A percentile compares a stretch with the other conserved stretches of the same genome.
Conservation (phyloP, 257 asterid species). For the Echium plantagineum region DNA sequence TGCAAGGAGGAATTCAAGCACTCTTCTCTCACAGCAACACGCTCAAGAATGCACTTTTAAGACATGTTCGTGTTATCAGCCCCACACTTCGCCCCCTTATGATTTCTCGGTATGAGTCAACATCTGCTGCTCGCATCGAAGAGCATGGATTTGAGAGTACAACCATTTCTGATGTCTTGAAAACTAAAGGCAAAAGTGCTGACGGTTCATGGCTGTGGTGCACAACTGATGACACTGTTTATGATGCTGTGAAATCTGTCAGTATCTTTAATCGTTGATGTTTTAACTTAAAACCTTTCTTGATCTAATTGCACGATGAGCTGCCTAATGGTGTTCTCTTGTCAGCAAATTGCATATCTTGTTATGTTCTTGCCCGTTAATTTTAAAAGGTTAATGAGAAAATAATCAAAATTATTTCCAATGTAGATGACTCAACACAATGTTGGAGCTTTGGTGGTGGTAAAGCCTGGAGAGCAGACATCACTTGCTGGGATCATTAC, state of each 20-base stretch:
- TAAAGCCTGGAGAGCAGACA: conserved; percentile 73
- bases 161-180: conserved; percentile 59
- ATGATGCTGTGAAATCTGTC: conserved; percentile 96
- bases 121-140: conserved; percentile 75
- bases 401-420: not conserved
- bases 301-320: not conserved
- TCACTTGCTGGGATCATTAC: conserved; percentile 77
- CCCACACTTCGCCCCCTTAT: conserved; percentile 34
- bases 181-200: conserved; percentile 66
- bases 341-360: not conserved
- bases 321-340: not conserved
- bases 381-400: not conserved
- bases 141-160: conserved; percentile 98
- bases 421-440: conserved; percentile 95
- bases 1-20: conserved; percentile 85
- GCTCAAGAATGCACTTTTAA: conserved; percentile 59
- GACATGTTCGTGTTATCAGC: conserved; percentile 48
- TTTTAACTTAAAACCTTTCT: not conserved
- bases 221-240: conserved; percentile 83
- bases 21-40: conserved; percentile 51
- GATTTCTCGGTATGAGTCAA: conserved; percentile 48
- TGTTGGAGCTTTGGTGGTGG: conserved; percentile 97
- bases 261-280: conserved; percentile 11
- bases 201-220: conserved; percentile 99
- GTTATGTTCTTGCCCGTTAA: not conserved